phyloP scores from a whole-genome alignment of 2,329 filamentous ascomycete species.

The Fusarium succisae region DNA sequence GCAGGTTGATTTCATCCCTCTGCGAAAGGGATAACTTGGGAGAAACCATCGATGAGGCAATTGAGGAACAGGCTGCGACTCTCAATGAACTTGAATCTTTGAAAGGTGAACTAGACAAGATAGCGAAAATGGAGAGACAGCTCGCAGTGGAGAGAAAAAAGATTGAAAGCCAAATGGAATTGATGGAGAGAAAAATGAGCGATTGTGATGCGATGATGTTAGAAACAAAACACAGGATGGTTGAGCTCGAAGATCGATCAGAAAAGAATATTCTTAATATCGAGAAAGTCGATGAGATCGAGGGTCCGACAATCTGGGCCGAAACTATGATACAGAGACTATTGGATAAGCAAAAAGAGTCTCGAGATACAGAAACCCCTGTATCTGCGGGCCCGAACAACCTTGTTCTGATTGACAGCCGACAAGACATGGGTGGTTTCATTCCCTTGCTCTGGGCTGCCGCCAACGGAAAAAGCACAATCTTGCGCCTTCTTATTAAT shows the following conservation, averaged over 20 bases:
- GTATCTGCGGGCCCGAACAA: accelerated
- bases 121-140: neutral
- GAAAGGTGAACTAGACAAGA: accelerated
- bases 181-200: accelerated
- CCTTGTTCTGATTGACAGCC: neutral
- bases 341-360: neutral
- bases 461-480: neutral
- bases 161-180: accelerated
- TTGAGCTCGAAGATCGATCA: accelerated
- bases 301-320: neutral
- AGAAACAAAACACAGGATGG: accelerated
- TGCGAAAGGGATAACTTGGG: accelerated
- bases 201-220: accelerated
- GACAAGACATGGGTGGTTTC: neutral
- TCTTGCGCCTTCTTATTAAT: neutral
- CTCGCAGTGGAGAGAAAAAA: neutral
- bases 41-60: accelerated
- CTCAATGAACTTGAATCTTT: neutral
- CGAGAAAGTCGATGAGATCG: accelerated
- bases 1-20: neutral
- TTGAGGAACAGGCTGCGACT: neutral
- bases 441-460: neutral
- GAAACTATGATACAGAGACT: neutral
- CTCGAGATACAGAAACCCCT: neutral
- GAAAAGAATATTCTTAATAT: neutral